Percentiles rank a stretch among this genome's conserved stretches.
Conservation (phyloP, 306 rosid species). For the Coriaria nepalensis region DNA sequence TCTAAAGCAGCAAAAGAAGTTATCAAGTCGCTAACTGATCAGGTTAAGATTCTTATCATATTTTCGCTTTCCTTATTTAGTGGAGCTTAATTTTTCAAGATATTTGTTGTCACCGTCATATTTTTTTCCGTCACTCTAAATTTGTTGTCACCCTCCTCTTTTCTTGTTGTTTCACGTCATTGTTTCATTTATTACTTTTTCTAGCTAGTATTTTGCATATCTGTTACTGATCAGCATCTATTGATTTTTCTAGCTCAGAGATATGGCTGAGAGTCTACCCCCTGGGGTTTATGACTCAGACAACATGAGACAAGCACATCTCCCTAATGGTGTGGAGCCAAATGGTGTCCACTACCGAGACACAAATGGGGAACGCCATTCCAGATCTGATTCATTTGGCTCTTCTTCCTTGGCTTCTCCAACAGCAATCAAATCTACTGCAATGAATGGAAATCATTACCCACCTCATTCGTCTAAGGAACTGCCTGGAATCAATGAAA, state of each 20-base stretch:
- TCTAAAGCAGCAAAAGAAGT: slow-evolving; percentile 94
- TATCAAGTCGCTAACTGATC: slow-evolving; percentile 77
- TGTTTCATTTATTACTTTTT: slow-evolving; percentile 1
- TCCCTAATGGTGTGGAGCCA: slow-evolving; percentile 51
- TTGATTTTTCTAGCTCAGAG: slow-evolving; percentile 55
- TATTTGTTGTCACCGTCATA: too few relatives aligned
- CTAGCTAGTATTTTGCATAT: too few relatives aligned
- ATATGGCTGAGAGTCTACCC: slow-evolving; percentile 86
- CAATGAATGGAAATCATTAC: slow-evolving; percentile 26
- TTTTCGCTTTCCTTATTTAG: background rate
- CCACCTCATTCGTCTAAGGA: slow-evolving; percentile 22
- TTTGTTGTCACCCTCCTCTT: background rate
- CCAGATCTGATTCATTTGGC: slow-evolving; percentile 52
- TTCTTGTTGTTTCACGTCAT: background rate
- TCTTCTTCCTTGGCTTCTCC: slow-evolving; percentile 46
- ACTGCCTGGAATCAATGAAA: slow-evolving; percentile 31
- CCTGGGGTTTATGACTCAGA: slow-evolving; percentile 50
- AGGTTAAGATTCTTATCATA: slow-evolving; percentile 33
- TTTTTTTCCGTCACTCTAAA: too few relatives aligned
- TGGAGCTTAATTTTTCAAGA: background rate
- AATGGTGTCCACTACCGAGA: slow-evolving; percentile 47
- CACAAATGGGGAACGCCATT: slow-evolving; percentile 40
- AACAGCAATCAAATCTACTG: slow-evolving; percentile 39
- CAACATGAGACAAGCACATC: slow-evolving; percentile 34
- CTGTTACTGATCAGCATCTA: too few relatives aligned